These are phyloP conservation scores for Blastobotrys parvus DNA, from an alignment of 805 yeast species.

Conservation along the genomic window DNA sequence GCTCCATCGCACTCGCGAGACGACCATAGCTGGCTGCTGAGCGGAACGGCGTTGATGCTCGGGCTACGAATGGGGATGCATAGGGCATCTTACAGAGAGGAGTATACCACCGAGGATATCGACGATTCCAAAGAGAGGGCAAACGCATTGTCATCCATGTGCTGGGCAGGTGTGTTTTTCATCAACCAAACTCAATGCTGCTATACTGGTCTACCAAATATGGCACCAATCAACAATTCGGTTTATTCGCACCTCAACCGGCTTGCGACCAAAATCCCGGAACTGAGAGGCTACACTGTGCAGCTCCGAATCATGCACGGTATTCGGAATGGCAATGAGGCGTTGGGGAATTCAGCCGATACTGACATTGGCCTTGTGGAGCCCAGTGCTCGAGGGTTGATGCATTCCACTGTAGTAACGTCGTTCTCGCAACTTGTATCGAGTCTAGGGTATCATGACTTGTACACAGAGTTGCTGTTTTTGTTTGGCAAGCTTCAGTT, in stretches of 20 bases:
- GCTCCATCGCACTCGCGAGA: slow-evolving; percentile 4
- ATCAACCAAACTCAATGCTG: neutral
- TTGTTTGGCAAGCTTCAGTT: slow-evolving; percentile 8
- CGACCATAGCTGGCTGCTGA: slow-evolving; percentile 8
- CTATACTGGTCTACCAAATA: neutral
- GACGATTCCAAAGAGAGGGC: neutral
- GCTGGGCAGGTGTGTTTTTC: neutral
- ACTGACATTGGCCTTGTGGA: slow-evolving; percentile 10
- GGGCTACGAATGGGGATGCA: slow-evolving; percentile 11
- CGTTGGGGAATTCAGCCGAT: slow-evolving; percentile 10
- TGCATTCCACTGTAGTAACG: slow-evolving; percentile 5
- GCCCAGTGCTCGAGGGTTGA: slow-evolving; percentile 5
- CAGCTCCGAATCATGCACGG: slow-evolving; percentile 7
- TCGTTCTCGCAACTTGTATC: slow-evolving; percentile 8
- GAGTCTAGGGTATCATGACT: slow-evolving; percentile 3
- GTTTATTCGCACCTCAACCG: neutral
- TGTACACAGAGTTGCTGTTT: slow-evolving; percentile 8
- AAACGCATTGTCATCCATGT: neutral
- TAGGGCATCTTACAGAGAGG: neutral
- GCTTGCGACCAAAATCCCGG: neutral
- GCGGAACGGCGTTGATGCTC: slow-evolving; percentile 7
- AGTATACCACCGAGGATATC: neutral
- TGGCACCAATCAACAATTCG: neutral
- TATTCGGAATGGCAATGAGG: slow-evolving; percentile 1
- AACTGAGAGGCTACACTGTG: slow-evolving; percentile 5